phyloP scores from a whole-genome alignment of 2,329 filamentous ascomycete genomes.

The Decorospora gaudefroyi region DNA sequence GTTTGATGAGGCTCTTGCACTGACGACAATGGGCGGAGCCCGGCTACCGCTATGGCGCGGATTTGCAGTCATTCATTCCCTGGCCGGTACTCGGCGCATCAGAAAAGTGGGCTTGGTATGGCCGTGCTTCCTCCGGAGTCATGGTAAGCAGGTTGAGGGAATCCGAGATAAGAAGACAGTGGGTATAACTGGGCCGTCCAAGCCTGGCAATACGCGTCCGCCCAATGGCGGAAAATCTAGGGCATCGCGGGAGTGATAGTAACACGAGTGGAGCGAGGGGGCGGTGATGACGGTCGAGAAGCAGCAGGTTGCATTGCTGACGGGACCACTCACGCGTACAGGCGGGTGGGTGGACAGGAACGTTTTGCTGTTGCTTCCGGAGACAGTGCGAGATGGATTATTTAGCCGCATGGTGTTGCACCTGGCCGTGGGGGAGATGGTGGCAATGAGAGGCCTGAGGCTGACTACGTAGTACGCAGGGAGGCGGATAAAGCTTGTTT shows the following conservation, averaged over 20 bases:
- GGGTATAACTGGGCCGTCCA: conserved; percentile 43
- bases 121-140: conserved; percentile 29
- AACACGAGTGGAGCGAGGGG: conserved; percentile 19
- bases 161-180: conserved; percentile 43
- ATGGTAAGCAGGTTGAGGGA: conserved; percentile 36
- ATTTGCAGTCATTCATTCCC: conserved; percentile 32
- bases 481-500: conserved; percentile 33
- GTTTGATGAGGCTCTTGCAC: conserved; percentile 20
- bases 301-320: conserved; percentile 6
- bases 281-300: conserved; percentile 20
- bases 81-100: conserved; percentile 25
- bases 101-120: conserved; percentile 40
- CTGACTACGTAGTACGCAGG: conserved; percentile 33
- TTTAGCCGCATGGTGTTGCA: conserved; percentile 17
- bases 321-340: neutral
- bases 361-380: too few relatives aligned
- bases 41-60: conserved; percentile 22
- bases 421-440: conserved; percentile 21
- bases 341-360: neutral
- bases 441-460: conserved; percentile 34
- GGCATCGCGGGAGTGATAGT: conserved; percentile 29
- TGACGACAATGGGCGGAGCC: conserved; percentile 30
- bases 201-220: conserved; percentile 30
- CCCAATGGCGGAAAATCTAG: conserved; percentile 33
- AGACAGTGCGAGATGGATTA: conserved; percentile 2